Evolutionary conservation across 805 yeast genomes (phyloP).

Genomic region (Barnettozyma populi): DNA sequence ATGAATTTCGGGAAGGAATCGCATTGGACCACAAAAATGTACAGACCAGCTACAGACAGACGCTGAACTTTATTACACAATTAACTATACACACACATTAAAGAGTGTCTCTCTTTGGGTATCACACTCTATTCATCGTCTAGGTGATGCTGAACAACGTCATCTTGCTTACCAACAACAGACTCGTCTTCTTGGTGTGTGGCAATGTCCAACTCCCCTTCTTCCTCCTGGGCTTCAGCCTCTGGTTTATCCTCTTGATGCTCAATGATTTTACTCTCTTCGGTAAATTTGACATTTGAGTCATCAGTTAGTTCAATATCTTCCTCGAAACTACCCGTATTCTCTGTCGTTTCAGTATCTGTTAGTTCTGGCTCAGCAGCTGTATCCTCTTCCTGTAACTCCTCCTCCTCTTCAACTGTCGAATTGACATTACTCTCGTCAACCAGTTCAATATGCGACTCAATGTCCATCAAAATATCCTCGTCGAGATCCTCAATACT

Average conservation of each 20-base stretch:
- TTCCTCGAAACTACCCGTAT: constrained; percentile 1
- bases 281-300: neutral
- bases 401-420: neutral
- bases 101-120: neutral
- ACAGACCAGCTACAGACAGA: neutral
- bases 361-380: constrained; percentile 7
- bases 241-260: neutral
- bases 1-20: no score
- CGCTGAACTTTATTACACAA: neutral
- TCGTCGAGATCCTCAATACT: neutral
- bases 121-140: neutral
- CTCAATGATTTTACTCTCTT: neutral
- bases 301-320: constrained; percentile 3
- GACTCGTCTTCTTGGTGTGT: constrained; percentile 7
- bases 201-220: constrained; percentile 4
- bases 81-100: neutral
- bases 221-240: constrained; percentile 1
- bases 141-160: constrained; percentile 9
- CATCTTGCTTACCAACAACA: neutral
- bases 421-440: neutral
- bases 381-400: neutral
- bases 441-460: constrained; percentile 5
- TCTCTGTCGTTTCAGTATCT: constrained; percentile 8
- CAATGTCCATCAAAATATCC: neutral
- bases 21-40: neutral